phyloP scores from a whole-genome alignment of 306 rosid species.

The Pyrus betulifolia region DNA sequence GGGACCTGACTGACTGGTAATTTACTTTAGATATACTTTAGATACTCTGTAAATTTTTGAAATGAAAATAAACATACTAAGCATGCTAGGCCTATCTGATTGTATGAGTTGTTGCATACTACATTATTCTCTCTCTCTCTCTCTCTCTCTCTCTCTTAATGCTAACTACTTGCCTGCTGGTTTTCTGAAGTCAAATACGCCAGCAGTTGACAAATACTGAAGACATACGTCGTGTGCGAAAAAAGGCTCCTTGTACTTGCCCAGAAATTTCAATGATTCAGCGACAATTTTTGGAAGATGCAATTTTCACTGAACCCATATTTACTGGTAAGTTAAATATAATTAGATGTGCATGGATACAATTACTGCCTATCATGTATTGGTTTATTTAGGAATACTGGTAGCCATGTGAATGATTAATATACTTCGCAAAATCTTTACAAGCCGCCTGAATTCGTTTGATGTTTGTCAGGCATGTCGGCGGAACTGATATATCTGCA shows the following conservation, averaged over 20 bases:
- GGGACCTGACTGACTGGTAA: not conserved
- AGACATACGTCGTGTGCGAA: conserved; percentile 86
- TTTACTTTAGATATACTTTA: not conserved
- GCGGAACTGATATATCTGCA: conserved; percentile 48
- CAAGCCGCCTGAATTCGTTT: conserved; percentile 19
- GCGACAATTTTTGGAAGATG: conserved; percentile 80
- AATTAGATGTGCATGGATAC: not conserved
- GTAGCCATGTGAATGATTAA: not conserved
- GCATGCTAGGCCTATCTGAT: not conserved
- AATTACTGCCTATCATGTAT: not conserved
- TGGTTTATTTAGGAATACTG: not conserved
- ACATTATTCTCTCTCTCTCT: not conserved
- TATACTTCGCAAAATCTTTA: not conserved
- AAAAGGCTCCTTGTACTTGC: conserved; percentile 88
- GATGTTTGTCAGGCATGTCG: conserved; percentile 54
- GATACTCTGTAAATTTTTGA: not conserved
- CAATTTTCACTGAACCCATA: conserved; percentile 59
- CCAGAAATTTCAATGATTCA: conserved; percentile 78
- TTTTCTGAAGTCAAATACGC: conserved; percentile 69
- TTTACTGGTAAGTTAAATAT: conserved; percentile 51
- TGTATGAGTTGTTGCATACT: not conserved
- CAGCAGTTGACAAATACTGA: conserved; percentile 83
- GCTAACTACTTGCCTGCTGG: conserved; percentile 7
- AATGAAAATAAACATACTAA: not conserved
- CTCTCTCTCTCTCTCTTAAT: not conserved